phyloP scores from a whole-genome alignment of 768 basidiomycete species.

The Rhodocollybia butyracea region DNA sequence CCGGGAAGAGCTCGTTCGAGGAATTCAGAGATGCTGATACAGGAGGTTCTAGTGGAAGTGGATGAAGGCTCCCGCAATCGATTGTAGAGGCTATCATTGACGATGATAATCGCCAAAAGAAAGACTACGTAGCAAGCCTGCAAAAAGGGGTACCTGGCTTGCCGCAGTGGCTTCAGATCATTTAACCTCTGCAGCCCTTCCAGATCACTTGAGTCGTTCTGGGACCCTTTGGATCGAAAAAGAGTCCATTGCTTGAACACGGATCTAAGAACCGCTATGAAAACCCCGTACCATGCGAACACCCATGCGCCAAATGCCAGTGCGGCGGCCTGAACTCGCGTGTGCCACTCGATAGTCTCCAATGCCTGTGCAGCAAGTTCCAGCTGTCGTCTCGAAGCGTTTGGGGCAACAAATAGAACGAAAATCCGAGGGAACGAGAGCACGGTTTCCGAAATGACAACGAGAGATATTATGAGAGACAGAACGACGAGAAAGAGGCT shows the following conservation, averaged over 20 bases:
- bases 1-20: neutral
- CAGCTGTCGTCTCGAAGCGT: neutral
- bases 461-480: neutral
- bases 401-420: neutral
- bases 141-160: neutral
- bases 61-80: neutral
- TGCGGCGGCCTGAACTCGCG: neutral
- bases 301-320: neutral
- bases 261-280: neutral
- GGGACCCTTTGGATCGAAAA: too few relatives aligned
- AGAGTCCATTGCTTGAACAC: neutral
- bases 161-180: neutral
- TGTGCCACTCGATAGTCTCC: neutral
- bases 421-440: neutral
- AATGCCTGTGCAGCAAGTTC: neutral
- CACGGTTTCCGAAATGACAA: neutral
- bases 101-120: neutral
- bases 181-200: neutral
- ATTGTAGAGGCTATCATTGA: slow-evolving; percentile 2
- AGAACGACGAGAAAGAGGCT: neutral
- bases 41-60: too few relatives aligned
- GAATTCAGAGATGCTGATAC: neutral
- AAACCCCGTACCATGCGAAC: neutral
- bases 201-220: too few relatives aligned
- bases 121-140: neutral